Evolutionary conservation across 2,329 filamentous ascomycete species (phyloP).

Genomic region (Zymoseptoria brevis): DNA sequence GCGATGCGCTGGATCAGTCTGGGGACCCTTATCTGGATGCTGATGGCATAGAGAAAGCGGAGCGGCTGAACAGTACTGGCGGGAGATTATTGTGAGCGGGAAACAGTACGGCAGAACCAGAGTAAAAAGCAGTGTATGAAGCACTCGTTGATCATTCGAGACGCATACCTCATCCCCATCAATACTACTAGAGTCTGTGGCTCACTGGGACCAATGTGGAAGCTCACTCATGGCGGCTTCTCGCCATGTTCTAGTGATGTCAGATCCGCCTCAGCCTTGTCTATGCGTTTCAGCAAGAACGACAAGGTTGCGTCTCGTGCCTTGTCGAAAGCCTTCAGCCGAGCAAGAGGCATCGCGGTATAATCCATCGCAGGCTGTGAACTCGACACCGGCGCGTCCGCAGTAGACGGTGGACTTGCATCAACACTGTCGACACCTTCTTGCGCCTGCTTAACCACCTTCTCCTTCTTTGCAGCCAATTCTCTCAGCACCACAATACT

Average conservation of each 20-base stretch:
- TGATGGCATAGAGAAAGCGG: conserved; percentile 12
- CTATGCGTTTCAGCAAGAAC: conserved; percentile 46
- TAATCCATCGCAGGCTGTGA: conserved; percentile 32
- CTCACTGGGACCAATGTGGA: neutral
- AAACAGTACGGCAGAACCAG: neutral
- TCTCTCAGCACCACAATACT: conserved; percentile 42
- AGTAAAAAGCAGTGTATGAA: neutral
- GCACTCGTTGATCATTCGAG: neutral
- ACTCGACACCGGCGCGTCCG: conserved; percentile 2
- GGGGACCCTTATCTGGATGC: conserved; percentile 13
- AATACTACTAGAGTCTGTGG: neutral
- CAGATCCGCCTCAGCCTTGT: conserved; percentile 39
- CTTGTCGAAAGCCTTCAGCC: conserved; percentile 38
- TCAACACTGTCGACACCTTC: conserved; percentile 2
- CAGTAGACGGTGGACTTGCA: neutral
- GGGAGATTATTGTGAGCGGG: neutral
- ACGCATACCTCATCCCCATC: neutral
- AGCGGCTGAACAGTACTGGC: conserved; percentile 2
- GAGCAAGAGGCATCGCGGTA: conserved; percentile 33
- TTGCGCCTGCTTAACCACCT: conserved; percentile 24
- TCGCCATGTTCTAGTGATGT: neutral
- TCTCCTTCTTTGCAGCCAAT: conserved; percentile 40
- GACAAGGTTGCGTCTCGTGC: conserved; percentile 46
- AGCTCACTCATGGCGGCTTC: neutral
- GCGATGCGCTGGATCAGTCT: neutral